Percentiles rank a stretch among this genome's conserved stretches.
Conservation (phyloP, 2,329 filamentous ascomycete species). For the Penicillium corylophilum region DNA sequence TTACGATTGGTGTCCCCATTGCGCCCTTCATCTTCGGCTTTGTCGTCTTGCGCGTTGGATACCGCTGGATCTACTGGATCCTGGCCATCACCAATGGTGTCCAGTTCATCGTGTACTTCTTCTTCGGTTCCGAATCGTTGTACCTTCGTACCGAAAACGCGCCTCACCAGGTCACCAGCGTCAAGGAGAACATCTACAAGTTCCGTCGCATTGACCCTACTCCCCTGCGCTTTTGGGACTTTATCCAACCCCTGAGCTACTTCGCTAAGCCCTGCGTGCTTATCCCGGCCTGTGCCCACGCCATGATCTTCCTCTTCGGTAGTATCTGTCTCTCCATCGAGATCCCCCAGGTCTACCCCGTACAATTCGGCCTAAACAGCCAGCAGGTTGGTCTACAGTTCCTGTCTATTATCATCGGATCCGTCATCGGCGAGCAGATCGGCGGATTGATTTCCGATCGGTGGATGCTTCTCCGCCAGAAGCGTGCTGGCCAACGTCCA, state of each 20-base stretch:
- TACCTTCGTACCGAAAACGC: conserved; percentile 40
- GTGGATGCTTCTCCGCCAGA: conserved; percentile 53
- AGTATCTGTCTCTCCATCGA: conserved; percentile 58
- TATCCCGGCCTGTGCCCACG: conserved; percentile 55
- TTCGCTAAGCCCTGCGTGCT: conserved; percentile 48
- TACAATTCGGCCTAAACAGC: conserved; percentile 57
- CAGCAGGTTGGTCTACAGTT: conserved; percentile 62
- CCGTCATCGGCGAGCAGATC: conserved; percentile 59
- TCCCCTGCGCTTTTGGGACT: conserved; percentile 51
- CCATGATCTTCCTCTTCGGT: conserved; percentile 59
- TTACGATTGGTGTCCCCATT: conserved; percentile 49
- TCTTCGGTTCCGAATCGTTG: conserved; percentile 56
- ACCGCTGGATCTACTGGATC: conserved; percentile 59
- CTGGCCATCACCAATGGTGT: conserved; percentile 57
- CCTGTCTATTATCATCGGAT: conserved; percentile 58
- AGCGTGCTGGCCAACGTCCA: conserved; percentile 36
- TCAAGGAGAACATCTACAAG: conserved; percentile 47
- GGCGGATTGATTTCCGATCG: conserved; percentile 56
- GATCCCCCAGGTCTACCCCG: conserved; percentile 57
- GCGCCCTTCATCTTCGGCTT: conserved; percentile 34
- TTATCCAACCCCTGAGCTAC: conserved; percentile 53
- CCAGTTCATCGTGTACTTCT: conserved; percentile 57
- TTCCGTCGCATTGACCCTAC: conserved; percentile 54
- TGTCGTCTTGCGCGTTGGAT: conserved; percentile 52
- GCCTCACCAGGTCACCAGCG: conserved; percentile 26